Base-by-base conservation (phyloP, 2,329 filamentous ascomycete genomes). In the Xylaria sp. region DNA sequence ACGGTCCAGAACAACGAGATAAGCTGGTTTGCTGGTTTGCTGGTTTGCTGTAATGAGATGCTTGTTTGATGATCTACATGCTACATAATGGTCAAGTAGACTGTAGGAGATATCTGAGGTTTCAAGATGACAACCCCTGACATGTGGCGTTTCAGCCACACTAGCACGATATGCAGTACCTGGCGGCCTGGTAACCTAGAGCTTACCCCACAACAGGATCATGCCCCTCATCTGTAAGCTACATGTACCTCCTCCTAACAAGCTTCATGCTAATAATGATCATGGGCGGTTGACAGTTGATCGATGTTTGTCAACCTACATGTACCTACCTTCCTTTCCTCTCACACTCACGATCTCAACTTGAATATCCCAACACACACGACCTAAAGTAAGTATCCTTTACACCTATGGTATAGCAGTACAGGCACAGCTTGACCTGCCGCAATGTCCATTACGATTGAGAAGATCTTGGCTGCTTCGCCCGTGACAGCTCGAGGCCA, bases 401-500 rank as follows among this genome's bases (percentile, higher is more conserved):
- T 24, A 18, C 46, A 48, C 40, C 44, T 50, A 59, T 48, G 39
- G 24, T 16, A 54, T 37, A 42, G 52, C 37, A 8, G 7, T 48
- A 17, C n/a, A 39, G 20, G 19, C 9, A 26, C 29, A 20, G 7
- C 21, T 48, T 37, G 22, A 21, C 24, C 22, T 37, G 24, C 24
- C 49, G 37, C 19, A 47, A 79, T 79, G 77, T 82, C 83, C 51
- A 80, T 88, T 66, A 75, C 76, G 42, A 74, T 86, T 64, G 77
- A 84, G 56, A 82, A 82, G 71, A 93, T 96, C 66, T 88, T 95
- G 73, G 94, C 92, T 42, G 89, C 94, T 24, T 84, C 88, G 60
- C 94, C 94, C 49, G 86, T 85, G 51, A 97, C 93, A 22, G 86
- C 84, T 52, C 86, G 94, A 63, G 93, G 92, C 54, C 88, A 92